A percentile compares a stretch with the other conserved stretches of the same genome.
Evolutionary conservation across 202 grass and related monocot species (phyloP).

Genomic region (Elaeis oleifera): DNA sequence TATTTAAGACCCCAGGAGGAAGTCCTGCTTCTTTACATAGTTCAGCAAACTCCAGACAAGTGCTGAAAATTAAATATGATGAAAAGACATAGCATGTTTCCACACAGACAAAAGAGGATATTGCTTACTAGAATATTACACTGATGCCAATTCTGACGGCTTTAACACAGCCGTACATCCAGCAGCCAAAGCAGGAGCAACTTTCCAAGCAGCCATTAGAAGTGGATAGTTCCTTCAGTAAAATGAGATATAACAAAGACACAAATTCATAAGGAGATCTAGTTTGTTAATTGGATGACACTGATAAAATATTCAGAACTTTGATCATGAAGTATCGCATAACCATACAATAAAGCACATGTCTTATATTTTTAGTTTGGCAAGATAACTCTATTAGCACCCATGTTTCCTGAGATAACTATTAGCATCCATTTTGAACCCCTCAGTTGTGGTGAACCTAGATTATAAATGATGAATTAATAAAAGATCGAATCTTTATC

Average conservation of each 20-base stretch:
- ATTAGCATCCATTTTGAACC: no score
- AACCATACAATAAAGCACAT: no score
- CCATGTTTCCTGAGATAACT: no score
- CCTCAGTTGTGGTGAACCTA: no score
- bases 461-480: no score
- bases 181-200: slow-evolving; percentile 82
- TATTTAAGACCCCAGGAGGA: slow-evolving; percentile 10
- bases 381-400: no score
- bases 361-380: no score
- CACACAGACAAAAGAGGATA: no score
- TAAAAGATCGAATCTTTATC: no score
- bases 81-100: not conserved
- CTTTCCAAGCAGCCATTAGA: slow-evolving; percentile 97
- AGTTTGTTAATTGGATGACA: not conserved
- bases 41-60: slow-evolving; percentile 74
- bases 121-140: slow-evolving; percentile 35
- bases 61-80: slow-evolving; percentile 44
- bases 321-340: no score
- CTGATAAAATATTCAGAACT: no score
- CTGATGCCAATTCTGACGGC: slow-evolving; percentile 78
- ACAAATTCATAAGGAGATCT: no score
- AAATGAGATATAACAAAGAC: not conserved
- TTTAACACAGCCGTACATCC: slow-evolving; percentile 37
- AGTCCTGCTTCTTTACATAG: slow-evolving; percentile 71
- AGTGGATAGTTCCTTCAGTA: slow-evolving; percentile 87